Evolutionary conservation across 345 rosid species (phyloP).

Genomic region (Lumnitzera littorea): DNA sequence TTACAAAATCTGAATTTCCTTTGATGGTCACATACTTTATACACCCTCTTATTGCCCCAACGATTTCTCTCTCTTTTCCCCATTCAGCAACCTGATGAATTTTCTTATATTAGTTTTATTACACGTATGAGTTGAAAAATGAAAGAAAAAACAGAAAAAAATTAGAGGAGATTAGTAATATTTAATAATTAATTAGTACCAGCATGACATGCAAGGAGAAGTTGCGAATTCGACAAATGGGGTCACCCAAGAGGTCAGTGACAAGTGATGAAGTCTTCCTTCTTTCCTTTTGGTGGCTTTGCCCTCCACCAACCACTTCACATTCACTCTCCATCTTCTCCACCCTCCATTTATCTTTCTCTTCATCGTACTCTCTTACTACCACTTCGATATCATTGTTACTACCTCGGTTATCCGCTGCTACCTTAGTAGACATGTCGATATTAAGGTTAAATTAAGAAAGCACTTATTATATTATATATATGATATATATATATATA

Average conservation of each 20-base stretch:
- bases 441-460: too few relatives aligned
- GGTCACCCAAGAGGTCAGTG: slow-evolving; percentile 74
- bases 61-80: slow-evolving; percentile 40
- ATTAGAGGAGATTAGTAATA: too few relatives aligned
- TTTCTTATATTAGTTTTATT: not conserved
- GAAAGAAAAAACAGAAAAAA: not conserved
- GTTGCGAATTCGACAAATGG: slow-evolving; percentile 60
- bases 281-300: slow-evolving; percentile 18
- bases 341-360: slow-evolving; percentile 44
- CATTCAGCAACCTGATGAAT: slow-evolving; percentile 56
- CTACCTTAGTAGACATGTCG: too few relatives aligned
- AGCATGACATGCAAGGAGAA: slow-evolving; percentile 52
- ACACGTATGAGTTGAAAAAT: not conserved
- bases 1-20: slow-evolving; percentile 35
- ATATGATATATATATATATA: too few relatives aligned
- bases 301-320: slow-evolving; percentile 24
- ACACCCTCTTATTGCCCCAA: slow-evolving; percentile 65
- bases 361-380: slow-evolving; percentile 58
- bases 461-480: too few relatives aligned
- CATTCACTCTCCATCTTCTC: slow-evolving; percentile 62
- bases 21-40: slow-evolving; percentile 44
- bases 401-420: too few relatives aligned
- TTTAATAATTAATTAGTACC: slow-evolving; percentile 19
- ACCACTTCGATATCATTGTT: slow-evolving; percentile 14
- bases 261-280: slow-evolving; percentile 37